Conservation (phyloP, 2,329 filamentous ascomycete species). For the Neonectria coccinea region DNA sequence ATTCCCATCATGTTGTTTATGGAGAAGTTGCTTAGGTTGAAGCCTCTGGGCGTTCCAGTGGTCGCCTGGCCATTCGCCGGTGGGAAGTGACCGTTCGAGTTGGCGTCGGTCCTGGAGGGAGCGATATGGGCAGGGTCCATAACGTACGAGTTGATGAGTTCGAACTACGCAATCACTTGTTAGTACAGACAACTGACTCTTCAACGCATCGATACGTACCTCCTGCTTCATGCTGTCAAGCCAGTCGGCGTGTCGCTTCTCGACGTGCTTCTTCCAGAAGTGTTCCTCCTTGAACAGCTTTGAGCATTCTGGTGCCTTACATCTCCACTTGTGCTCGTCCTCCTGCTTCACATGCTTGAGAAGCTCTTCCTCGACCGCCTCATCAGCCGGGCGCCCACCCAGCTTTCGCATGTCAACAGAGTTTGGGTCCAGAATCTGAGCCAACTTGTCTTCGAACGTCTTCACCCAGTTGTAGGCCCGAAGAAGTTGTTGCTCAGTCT, state of each 20-base stretch:
- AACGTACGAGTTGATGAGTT: conserved; percentile 93
- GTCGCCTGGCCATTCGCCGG: conserved; percentile 79
- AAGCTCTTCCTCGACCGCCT: conserved; percentile 88
- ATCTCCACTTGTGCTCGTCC: conserved; percentile 96
- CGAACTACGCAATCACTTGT: conserved; percentile 67
- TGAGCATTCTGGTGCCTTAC: conserved; percentile 94
- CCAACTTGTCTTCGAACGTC: conserved; percentile 96
- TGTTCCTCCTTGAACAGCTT: conserved; percentile 98
- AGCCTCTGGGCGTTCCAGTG: conserved; percentile 89
- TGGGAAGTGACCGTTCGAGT: conserved; percentile 95
- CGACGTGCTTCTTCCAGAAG: conserved; percentile 98
- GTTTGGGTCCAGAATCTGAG: conserved; percentile 92
- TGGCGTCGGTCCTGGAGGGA: conserved; percentile 91
- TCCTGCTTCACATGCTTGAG: conserved; percentile 94
- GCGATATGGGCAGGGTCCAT: conserved; percentile 95
- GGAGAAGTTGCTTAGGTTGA: conserved; percentile 82
- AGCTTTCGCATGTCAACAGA: conserved; percentile 89
- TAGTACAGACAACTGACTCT: background rate
- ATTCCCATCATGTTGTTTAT: conserved; percentile 70
- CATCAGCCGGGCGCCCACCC: conserved; percentile 87
- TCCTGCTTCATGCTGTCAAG: conserved; percentile 82
- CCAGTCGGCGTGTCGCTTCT: conserved; percentile 95
- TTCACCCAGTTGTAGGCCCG: conserved; percentile 99
- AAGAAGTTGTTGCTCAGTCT: conserved; percentile 91
- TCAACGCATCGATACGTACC: conserved; percentile 64